Base-by-base conservation (phyloP, 306 rosid species). In the Vigna nakashimae region DNA sequence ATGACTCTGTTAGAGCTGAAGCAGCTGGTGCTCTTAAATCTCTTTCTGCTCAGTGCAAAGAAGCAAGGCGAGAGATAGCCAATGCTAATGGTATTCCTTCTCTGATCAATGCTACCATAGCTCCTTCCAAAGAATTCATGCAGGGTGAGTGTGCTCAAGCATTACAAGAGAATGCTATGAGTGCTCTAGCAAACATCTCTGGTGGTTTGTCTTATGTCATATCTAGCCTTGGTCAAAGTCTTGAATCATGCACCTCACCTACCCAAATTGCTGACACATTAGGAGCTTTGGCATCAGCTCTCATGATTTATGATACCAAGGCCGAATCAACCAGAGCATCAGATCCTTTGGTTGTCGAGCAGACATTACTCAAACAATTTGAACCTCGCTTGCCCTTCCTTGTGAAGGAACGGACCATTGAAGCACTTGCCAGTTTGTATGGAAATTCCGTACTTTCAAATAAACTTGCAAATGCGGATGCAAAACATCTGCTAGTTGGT, bases 71-170 rank as follows among this genome's bases (percentile, higher is more conserved):
- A 46, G 99, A 96, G 89, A 86, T 96, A 85, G 94, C 99, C 59
- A 93, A 84, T 83, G 87, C 72, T 74, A 92, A 87, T 75, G 99
- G 99, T 77, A 96, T 96, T 72, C 98, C 99, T 87, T 86, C 93
- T 76, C 69, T 96, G 86, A 96, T 96, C 83, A 92, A 90, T 90
- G 99, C 97, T 71, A 96, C 99, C 45, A 96, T 96, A 86, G 99
- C 99, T 79, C 99, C 99, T 84, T 96, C 98, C 45, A 96, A 96
- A 91, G 99, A 96, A 81, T 96, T 84, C 85, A 96, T 96, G 98
- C 99, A 92, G 89, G 99, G 99, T 4, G 96, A 92, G 84, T 82
- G 85, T 84, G 99, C 99, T 77, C 99, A 92, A 88, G 97, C 99
- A 30, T 85, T 96, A 83, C 99, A 96, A 80, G 99, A 90, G 84